Conservation (phyloP, 805 yeast genomes). For the Sugiyamaella mastotermitis region DNA sequence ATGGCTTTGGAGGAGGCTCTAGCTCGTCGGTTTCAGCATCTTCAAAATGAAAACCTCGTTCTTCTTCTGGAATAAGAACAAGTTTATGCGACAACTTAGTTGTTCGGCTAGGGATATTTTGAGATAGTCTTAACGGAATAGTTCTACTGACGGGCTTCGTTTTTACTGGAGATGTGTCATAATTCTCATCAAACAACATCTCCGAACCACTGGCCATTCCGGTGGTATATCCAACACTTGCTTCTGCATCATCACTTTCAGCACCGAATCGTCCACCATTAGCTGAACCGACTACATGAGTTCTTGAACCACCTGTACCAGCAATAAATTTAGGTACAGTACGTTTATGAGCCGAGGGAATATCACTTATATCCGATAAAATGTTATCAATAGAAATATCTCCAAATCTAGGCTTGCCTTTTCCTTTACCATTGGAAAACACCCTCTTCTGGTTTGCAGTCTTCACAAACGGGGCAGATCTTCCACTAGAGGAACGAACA, state of each 20-base stretch:
- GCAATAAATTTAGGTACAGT: conserved; percentile 27
- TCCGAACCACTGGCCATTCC: not conserved
- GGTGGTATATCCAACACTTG: not conserved
- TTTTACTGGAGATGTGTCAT: not conserved
- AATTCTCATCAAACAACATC: not conserved
- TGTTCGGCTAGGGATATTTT: conserved; percentile 45
- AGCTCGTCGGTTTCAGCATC: conserved; percentile 24
- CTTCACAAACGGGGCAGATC: conserved; percentile 32
- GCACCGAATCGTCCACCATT: not conserved
- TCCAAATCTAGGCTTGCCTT: conserved; percentile 47
- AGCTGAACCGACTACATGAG: not conserved
- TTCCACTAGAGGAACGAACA: conserved; percentile 49
- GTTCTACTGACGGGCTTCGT: not conserved
- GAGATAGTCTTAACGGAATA: conserved; percentile 17
- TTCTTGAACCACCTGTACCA: not conserved
- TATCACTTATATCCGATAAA: conserved; percentile 72
- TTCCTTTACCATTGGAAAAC: conserved; percentile 31
- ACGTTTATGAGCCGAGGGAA: conserved; percentile 72
- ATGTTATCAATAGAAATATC: conserved; percentile 78
- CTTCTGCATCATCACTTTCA: not conserved
- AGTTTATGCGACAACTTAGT: conserved; percentile 81
- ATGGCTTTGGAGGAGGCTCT: conserved; percentile 21
- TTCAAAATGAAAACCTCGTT: conserved; percentile 15
- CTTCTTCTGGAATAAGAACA: conserved; percentile 68
- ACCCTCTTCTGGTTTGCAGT: conserved; percentile 15